Base-by-base conservation (phyloP, 73 alveolate species). In the Paramecium sexaurelia region DNA sequence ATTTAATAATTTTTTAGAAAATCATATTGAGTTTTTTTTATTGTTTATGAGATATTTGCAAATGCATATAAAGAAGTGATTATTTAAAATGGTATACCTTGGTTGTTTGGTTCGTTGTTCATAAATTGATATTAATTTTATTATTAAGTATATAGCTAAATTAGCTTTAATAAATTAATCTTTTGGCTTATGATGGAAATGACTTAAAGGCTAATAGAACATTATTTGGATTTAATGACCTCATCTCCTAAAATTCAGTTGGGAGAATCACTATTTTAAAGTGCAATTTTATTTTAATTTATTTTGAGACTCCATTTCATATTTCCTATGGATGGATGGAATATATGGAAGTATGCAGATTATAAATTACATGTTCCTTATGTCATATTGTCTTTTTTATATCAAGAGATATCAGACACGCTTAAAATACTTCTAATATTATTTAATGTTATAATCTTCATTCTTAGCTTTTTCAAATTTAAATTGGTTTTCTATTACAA, bases 201-300 rank as follows among this genome's bases (percentile, higher is more conserved):
- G n/a, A 61, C 45, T 61, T 32, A 61, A 61, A 29, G 43, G 43
- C 27, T 61, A 7, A 61, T 61, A 26, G 83, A 61, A 27, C 47
- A 32, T 10, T 61, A 61, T 26, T 61, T 61, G 43, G 83, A 61
- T 32, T 61, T 61, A 61, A 61, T 61, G 83, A 61, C 83, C 7
- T 26, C 39, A 61, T 61, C 83, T 61, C 83, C 83, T 61, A 61
- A 61, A 61, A 61, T 61, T 29, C 43, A 61, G 83, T 61, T 61
- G 11, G 83, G 83, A 13, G 43, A 61, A 29, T 32, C 20, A 61
- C 39, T 61, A 32, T 61, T 61, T 61, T 61, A 61, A 61, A 32
- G 83, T 3, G 83, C 83, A 8, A 61, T 61, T 32, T 29, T 61
- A 0, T 61, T 61, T 5, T 61, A 61, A 61, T 61, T 61, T 61